Evolutionary conservation across 2,329 filamentous ascomycete species (phyloP).

Genomic region (Pezicula radicicola): DNA sequence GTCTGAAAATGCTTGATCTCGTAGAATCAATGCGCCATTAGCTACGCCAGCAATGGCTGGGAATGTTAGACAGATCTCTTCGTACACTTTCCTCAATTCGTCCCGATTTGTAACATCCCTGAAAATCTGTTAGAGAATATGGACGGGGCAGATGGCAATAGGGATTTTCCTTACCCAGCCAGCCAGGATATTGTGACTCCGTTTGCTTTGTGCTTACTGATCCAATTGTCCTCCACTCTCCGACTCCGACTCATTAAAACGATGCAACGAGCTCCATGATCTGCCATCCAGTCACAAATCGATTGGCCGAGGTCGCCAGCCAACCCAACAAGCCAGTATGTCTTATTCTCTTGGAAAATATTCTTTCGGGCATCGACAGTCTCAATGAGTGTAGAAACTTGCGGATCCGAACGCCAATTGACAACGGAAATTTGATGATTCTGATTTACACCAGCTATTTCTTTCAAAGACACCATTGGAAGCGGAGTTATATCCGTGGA

Average conservation of each 20-base stretch:
- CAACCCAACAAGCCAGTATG: constrained; percentile 26
- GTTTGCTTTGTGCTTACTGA: constrained; percentile 12
- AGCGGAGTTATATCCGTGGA: not conserved
- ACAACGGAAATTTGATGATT: not conserved
- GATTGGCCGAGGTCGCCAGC: constrained; percentile 28
- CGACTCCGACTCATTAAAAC: constrained; percentile 36
- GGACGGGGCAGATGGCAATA: not conserved
- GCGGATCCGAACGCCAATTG: not conserved
- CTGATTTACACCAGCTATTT: not conserved
- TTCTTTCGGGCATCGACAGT: not conserved
- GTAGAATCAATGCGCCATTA: constrained; percentile 41
- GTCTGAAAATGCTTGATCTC: constrained; percentile 28
- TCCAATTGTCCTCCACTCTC: constrained; percentile 25
- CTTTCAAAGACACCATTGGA: not conserved
- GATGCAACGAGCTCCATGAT: constrained; percentile 31
- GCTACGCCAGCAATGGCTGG: constrained; percentile 35
- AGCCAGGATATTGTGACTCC: constrained; percentile 4
- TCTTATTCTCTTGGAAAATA: constrained; percentile 14
- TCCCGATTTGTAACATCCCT: not conserved
- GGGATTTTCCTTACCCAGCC: constrained; percentile 3
- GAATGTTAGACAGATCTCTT: constrained; percentile 10
- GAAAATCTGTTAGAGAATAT: not conserved
- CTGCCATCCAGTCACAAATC: constrained; percentile 36
- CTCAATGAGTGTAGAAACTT: not conserved
- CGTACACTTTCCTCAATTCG: constrained; percentile 4